Conservation (phyloP, 2,329 filamentous ascomycete species). For the Alternaria ethzedia region DNA sequence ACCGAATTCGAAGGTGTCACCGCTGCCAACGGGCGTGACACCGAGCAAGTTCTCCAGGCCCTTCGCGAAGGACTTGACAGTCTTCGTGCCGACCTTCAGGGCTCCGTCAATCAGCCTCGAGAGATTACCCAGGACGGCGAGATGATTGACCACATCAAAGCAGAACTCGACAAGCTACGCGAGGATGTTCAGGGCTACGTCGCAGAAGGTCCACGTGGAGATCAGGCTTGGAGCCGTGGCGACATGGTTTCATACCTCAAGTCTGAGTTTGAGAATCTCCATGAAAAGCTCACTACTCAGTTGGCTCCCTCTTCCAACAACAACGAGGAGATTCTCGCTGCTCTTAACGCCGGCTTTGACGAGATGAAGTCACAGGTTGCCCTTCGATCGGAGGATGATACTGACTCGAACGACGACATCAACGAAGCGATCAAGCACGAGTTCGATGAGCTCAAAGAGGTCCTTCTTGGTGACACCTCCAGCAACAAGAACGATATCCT, state of each 20-base stretch:
- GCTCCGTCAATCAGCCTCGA: constrained; percentile 75
- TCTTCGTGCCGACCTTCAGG: constrained; percentile 79
- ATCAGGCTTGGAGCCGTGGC: constrained; percentile 49
- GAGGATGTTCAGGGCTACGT: constrained; percentile 63
- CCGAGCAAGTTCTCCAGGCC: constrained; percentile 86
- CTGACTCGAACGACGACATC: constrained; percentile 53
- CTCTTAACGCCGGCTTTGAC: constrained; percentile 49
- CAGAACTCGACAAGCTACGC: constrained; percentile 70
- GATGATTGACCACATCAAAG: constrained; percentile 72
- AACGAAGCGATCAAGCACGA: constrained; percentile 79
- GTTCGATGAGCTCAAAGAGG: constrained; percentile 80
- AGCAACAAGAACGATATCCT: constrained; percentile 67
- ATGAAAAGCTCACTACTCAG: constrained; percentile 62
- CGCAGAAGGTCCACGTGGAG: constrained; percentile 51
- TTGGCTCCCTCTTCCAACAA: constrained; percentile 42
- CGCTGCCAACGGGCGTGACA: constrained; percentile 78
- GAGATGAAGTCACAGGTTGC: constrained; percentile 51
- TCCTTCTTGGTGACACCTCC: constrained; percentile 68
- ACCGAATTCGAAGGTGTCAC: constrained; percentile 78
- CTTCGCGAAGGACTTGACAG: constrained; percentile 86
- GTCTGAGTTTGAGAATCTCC: constrained; percentile 66
- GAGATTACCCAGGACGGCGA: constrained; percentile 77
- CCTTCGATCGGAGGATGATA: constrained; percentile 43
- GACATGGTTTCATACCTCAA: constrained; percentile 59
- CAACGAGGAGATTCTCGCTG: constrained; percentile 50